Conservation (phyloP, 306 rosid species). For the Prunus dulcis region DNA sequence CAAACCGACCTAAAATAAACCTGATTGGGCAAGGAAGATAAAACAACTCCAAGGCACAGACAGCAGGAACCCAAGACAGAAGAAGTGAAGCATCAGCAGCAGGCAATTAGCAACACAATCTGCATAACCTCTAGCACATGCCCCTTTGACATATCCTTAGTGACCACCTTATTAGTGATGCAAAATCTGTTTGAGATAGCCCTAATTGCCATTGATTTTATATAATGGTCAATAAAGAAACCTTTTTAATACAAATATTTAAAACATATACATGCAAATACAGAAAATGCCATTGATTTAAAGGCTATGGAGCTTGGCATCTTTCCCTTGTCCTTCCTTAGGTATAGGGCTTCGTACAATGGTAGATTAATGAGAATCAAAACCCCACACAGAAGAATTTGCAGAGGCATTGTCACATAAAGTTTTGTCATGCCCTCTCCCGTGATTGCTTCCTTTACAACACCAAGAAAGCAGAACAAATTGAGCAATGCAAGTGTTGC, state of each 20-base stretch:
- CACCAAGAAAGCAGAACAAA: constrained; percentile 51
- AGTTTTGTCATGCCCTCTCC: constrained; percentile 23
- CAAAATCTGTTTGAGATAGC: too few relatives aligned
- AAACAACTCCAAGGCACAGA: too few relatives aligned
- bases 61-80: too few relatives aligned
- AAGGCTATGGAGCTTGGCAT: constrained; percentile 49
- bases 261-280: constrained; percentile 23
- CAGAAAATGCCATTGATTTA: constrained; percentile 44
- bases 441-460: constrained; percentile 36
- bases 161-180: too few relatives aligned
- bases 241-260: background rate
- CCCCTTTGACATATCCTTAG: too few relatives aligned
- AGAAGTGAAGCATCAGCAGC: too few relatives aligned
- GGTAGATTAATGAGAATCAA: constrained; percentile 65
- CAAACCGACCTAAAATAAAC: too few relatives aligned
- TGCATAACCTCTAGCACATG: too few relatives aligned
- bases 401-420: constrained; percentile 46
- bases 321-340: constrained; percentile 70
- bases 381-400: constrained; percentile 53
- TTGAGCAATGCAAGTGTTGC: constrained; percentile 63
- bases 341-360: constrained; percentile 60
- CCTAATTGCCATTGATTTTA: background rate
- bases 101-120: too few relatives aligned
- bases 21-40: too few relatives aligned
- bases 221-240: background rate